These are phyloP conservation scores for Tetrapisispora pingtungensis DNA, from an alignment of 805 yeast species.

Conservation along the genomic window DNA sequence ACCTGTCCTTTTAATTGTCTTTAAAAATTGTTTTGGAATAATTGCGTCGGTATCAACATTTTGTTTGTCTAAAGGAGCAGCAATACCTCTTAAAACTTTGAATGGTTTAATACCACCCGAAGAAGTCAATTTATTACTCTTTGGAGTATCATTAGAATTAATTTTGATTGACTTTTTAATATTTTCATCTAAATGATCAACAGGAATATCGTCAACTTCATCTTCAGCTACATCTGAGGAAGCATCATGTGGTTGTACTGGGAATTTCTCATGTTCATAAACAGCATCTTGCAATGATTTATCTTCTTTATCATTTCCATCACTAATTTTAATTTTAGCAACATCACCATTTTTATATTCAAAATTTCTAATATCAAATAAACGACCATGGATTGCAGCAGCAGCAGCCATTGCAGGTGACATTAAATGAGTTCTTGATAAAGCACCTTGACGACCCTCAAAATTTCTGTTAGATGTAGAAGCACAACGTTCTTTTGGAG, in stretches of 20 bases:
- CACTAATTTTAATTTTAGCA: constrained; percentile 45
- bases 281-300: constrained; percentile 59
- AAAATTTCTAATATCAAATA: constrained; percentile 82
- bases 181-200: constrained; percentile 10
- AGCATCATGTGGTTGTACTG: constrained; percentile 34
- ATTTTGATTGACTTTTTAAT: neutral
- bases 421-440: constrained; percentile 92
- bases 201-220: constrained; percentile 55
- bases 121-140: constrained; percentile 28
- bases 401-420: constrained; percentile 99
- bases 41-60: constrained; percentile 98
- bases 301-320: constrained; percentile 30
- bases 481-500: constrained; percentile 95
- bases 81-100: constrained; percentile 64
- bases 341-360: constrained; percentile 49
- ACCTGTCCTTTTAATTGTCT: constrained; percentile 96
- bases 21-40: constrained; percentile 95
- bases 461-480: constrained; percentile 98
- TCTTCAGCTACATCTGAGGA: constrained; percentile 46
- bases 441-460: constrained; percentile 98
- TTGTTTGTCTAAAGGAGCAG: constrained; percentile 91
- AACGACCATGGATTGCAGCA: constrained; percentile 85
- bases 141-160: constrained; percentile 15
- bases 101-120: constrained; percentile 71
- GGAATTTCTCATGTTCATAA: constrained; percentile 45